These are phyloP conservation scores for Solanum piurae DNA, from an alignment of 257 asterid genomes.

Conservation along the genomic window DNA sequence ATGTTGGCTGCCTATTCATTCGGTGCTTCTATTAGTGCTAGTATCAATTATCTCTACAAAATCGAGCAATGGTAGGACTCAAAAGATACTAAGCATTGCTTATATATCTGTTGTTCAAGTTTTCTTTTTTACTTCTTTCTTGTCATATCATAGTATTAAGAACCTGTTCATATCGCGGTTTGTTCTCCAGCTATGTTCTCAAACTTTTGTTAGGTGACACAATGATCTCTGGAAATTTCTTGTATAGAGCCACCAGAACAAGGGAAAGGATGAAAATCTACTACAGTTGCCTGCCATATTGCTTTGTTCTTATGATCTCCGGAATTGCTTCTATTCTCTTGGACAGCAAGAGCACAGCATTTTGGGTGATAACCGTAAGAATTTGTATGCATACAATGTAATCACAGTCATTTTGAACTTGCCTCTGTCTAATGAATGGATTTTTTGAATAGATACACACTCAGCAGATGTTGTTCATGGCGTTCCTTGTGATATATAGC, in stretches of 20 bases:
- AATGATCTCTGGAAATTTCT: too few species aligned
- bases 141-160: neutral
- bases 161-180: too few species aligned
- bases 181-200: too few species aligned
- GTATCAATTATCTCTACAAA: neutral
- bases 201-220: too few species aligned
- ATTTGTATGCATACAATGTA: neutral
- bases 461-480: too few species aligned
- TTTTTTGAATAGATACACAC: too few species aligned
- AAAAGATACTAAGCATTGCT: neutral
- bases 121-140: neutral
- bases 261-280: neutral
- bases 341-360: neutral
- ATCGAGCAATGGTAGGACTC: neutral
- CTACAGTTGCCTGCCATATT: neutral
- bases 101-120: neutral
- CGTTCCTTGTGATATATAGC: too few species aligned
- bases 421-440: too few species aligned
- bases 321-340: neutral
- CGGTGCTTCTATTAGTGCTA: neutral
- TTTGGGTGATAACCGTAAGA: neutral
- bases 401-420: too few species aligned
- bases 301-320: neutral
- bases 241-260: neutral
- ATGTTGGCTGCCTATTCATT: neutral